Conservation (phyloP, 2,329 filamentous ascomycete species). For the Botryotinia convoluta region DNA sequence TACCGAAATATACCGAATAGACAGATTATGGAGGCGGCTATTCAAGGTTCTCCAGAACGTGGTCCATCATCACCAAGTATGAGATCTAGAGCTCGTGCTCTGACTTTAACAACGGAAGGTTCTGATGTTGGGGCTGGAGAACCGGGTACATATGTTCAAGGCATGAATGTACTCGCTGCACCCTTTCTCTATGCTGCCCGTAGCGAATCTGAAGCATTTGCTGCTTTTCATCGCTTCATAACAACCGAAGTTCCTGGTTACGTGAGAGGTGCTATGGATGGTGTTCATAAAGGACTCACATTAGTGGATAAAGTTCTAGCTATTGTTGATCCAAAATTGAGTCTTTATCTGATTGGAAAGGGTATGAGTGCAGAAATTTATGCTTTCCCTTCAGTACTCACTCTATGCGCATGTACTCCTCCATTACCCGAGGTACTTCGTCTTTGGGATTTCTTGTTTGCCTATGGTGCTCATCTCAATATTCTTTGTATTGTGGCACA, state of each 20-base stretch:
- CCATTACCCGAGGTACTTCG: slow-evolving; percentile 88
- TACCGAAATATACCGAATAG: slow-evolving; percentile 23
- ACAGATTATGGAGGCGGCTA: slow-evolving; percentile 28
- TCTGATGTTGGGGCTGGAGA: slow-evolving; percentile 60
- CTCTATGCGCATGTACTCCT: slow-evolving; percentile 91
- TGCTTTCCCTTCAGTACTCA: slow-evolving; percentile 92
- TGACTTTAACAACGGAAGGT: slow-evolving; percentile 62
- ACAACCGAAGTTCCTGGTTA: slow-evolving; percentile 89
- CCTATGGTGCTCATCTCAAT: slow-evolving; percentile 92
- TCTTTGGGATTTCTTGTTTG: slow-evolving; percentile 96
- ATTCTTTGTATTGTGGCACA: slow-evolving; percentile 96
- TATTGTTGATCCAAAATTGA: slow-evolving; percentile 87
- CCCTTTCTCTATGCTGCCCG: slow-evolving; percentile 93
- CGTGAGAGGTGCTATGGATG: slow-evolving; percentile 93
- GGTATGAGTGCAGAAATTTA: slow-evolving; percentile 92
- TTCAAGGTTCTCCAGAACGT: slow-evolving; percentile 35
- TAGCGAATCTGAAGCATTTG: slow-evolving; percentile 92
- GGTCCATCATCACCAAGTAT: slow-evolving; percentile 32
- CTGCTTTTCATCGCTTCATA: slow-evolving; percentile 83
- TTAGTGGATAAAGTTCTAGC: slow-evolving; percentile 90
- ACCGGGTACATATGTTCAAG: slow-evolving; percentile 89
- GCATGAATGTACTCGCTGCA: slow-evolving; percentile 97
- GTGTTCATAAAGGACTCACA: slow-evolving; percentile 86
- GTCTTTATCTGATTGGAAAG: slow-evolving; percentile 78
- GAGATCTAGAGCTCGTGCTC: slow-evolving; percentile 50